Conservation (phyloP, 768 basidiomycete genomes). For the Collybiopsis confluens region DNA sequence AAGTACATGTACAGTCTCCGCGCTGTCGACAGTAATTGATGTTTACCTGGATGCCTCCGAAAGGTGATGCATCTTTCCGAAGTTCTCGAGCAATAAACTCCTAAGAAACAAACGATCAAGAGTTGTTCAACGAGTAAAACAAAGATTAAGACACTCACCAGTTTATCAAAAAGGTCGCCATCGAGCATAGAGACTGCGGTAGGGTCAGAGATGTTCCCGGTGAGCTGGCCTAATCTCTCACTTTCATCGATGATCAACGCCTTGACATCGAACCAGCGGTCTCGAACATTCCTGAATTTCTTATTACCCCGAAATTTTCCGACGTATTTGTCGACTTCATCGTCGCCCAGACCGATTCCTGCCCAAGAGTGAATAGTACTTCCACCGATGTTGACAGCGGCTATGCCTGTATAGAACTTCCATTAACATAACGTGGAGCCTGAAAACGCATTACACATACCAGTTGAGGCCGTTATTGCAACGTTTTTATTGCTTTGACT, state of each 20-base stretch:
- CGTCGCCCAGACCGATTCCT: slow-evolving; percentile 72
- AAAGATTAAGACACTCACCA: slow-evolving; percentile 36
- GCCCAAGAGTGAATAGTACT: slow-evolving; percentile 80
- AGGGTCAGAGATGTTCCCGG: not conserved
- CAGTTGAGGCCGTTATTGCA: slow-evolving; percentile 79
- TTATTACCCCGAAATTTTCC: slow-evolving; percentile 47
- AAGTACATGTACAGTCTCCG: not conserved
- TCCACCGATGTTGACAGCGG: slow-evolving; percentile 80
- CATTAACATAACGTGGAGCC: not conserved
- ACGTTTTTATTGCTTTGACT: slow-evolving; percentile 36
- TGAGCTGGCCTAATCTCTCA: slow-evolving; percentile 26
- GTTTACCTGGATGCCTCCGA: slow-evolving; percentile 81
- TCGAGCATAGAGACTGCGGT: slow-evolving; percentile 85
- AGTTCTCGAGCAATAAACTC: slow-evolving; percentile 59
- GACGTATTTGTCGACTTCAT: slow-evolving; percentile 45
- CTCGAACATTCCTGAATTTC: slow-evolving; percentile 33
- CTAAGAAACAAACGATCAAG: slow-evolving; percentile 37
- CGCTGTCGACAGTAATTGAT: not conserved
- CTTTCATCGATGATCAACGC: slow-evolving; percentile 86
- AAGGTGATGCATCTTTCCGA: slow-evolving; percentile 51
- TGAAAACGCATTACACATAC: not conserved
- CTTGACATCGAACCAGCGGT: slow-evolving; percentile 58
- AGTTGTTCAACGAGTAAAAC: not conserved
- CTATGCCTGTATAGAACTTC: slow-evolving; percentile 38
- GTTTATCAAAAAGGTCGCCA: slow-evolving; percentile 74